Base-by-base conservation (phyloP, 2,329 filamentous ascomycete genomes). In the Colletotrichum echinochloae region DNA sequence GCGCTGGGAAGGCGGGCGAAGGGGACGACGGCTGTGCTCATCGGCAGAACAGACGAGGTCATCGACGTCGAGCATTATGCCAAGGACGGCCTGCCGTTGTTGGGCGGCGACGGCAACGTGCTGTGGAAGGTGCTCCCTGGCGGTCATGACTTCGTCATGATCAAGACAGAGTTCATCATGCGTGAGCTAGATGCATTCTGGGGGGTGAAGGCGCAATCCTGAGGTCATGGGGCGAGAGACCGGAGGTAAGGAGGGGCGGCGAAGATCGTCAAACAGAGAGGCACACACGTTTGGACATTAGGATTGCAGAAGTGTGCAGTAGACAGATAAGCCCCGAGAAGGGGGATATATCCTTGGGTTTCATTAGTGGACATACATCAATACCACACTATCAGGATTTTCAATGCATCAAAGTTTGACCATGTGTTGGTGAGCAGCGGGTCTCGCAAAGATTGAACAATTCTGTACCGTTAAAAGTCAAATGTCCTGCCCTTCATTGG, bases 71-170 rank as follows among this genome's bases (percentile, higher is more conserved):
- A 80, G 2, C 83, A 86, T 60, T 89, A 88, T 74, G 78, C 78
- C 57, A 76, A 78, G 35, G 85, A 88, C 52, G 87, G 82, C 4
- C 77, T 88, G 65, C 84, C 85, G 26, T 78, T 89, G 23, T 75
- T 87, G 49, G 87, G 86, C 18, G 87, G 88, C 12, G 77, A 79
- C 59, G 81, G 83, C 0, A 82, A 82, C 18, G 83, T 89, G 8
- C 78, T 80, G 51, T 89, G 87, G 84, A 82, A 80, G 41, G 76
- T 87, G 14, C 79, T 90, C 1, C 83, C 84, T 0, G 88, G 87
- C 1, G 85, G 83, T 1, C 89, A 91, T 74, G 88, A 91, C 73
- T 90, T 91, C 74, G 87, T 89, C 20, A 89, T 90, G 81, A 88
- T 87, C n/a, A 83, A 86, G 69, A 76, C 81, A 0, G 74, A 78